phyloP scores from a whole-genome alignment of 2,329 filamentous ascomycete genomes.

The Aspergillus sclerotialis region DNA sequence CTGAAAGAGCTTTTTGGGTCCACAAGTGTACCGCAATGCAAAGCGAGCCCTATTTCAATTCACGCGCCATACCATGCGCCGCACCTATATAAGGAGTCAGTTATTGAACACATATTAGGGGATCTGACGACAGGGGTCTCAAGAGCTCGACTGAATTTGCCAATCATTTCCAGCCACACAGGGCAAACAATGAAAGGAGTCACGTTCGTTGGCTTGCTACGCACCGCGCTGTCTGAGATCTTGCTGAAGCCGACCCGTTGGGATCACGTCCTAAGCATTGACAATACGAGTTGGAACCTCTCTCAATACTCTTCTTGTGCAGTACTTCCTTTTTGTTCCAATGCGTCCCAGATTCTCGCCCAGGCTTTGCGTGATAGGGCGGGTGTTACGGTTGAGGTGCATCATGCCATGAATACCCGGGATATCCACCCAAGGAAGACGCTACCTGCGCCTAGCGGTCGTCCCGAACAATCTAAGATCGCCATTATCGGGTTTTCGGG shows the following conservation, averaged over 20 bases:
- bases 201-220: neutral
- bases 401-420: neutral
- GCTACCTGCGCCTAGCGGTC: neutral
- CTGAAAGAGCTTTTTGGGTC: conserved; percentile 1
- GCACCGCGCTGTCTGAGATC: neutral
- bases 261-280: neutral
- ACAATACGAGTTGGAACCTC: too few species aligned
- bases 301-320: too few species aligned
- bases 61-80: neutral
- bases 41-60: neutral
- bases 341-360: too few species aligned
- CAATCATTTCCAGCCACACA: neutral
- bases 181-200: neutral
- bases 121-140: too few species aligned
- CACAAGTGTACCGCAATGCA: neutral
- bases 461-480: neutral
- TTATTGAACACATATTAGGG: neutral
- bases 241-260: neutral
- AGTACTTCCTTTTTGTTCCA: too few species aligned
- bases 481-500: neutral
- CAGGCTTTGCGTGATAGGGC: too few species aligned
- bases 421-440: neutral
- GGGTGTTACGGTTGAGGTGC: too few species aligned
- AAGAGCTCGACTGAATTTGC: neutral
- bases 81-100: neutral